Evolutionary conservation across 495 filamentous ascomycete species (phyloP), one percentile per base, ranked within the genome.

Genomic region (Penicillium herquei): DNA sequence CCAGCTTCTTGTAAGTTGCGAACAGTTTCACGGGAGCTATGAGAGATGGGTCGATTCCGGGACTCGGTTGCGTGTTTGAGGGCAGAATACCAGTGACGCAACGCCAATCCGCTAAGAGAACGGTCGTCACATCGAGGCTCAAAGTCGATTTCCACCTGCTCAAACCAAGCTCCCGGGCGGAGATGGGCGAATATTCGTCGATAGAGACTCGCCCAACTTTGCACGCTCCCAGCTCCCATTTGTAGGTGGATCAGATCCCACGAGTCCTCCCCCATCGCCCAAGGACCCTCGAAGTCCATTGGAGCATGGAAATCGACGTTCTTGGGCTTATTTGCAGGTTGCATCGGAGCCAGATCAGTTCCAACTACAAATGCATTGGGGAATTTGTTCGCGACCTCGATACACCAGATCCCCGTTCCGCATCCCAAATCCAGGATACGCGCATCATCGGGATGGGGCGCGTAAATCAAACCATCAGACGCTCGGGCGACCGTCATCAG

Each of bases 91-190:
- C 92, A 96, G 57, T 81, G 56, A 60, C 70, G 50, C 84, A 73
- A 33, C 67, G 70, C 51, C 71, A 81, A 44, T 77, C 73, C 52
- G 63, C 39, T 82, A 70, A 63, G 84, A 54, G 67, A 82, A n/a
- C 82, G 79, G 61, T 91, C 87, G 52, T 93, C 89, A 55, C 84
- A 89, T 26, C 84, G 87, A n/a, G 90, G 90, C 21, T 81, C 73
- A 46, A 88, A 84, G 67, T 98, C 91, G 33, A 98, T 89, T 66
- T 98, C 93, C n/a, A 96, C 84, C 51, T 96, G 92, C 70, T 98
- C 93, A 44, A 96, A 76, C 70, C 82, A 85, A 10, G 90, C 92
- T 5, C 87, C 85, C 9, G 92, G 90, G 56, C 82, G 87, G n/a
- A 96, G 81, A 61, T 96, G 91, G 39, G 86, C 85, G 62, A 85